phyloP scores from a whole-genome alignment of 2,329 filamentous ascomycete species.

The Phialocephala sp. region DNA sequence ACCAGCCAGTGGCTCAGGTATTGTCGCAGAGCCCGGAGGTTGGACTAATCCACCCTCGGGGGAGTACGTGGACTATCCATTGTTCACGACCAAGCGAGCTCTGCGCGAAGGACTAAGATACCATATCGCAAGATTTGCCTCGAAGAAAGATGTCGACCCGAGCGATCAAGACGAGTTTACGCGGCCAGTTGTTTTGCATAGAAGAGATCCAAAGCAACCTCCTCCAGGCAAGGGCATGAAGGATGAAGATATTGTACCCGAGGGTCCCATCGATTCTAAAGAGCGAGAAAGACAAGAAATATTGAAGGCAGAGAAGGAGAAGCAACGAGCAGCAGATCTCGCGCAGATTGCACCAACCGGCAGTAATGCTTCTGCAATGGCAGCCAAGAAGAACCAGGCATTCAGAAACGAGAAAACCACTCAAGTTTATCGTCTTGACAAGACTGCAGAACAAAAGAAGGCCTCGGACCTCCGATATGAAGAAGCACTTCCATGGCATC shows the following conservation, averaged over 20 bases:
- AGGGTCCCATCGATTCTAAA: slow-evolving; percentile 55
- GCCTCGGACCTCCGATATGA: slow-evolving; percentile 81
- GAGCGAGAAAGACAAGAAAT: slow-evolving; percentile 72
- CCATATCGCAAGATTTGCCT: slow-evolving; percentile 80
- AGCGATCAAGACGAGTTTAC: slow-evolving; percentile 79
- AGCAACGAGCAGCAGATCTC: slow-evolving; percentile 83
- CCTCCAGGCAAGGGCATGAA: slow-evolving; percentile 68
- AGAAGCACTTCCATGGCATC: slow-evolving; percentile 93
- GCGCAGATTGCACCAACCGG: slow-evolving; percentile 90
- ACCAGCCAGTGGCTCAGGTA: slow-evolving; percentile 44
- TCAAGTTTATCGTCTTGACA: slow-evolving; percentile 82
- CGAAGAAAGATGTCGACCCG: slow-evolving; percentile 70
- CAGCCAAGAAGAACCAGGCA: slow-evolving; percentile 54
- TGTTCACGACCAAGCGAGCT: slow-evolving; percentile 83
- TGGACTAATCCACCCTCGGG: slow-evolving; percentile 61
- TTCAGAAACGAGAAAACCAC: slow-evolving; percentile 85
- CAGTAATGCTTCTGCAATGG: slow-evolving; percentile 53
- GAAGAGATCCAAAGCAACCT: slow-evolving; percentile 80
- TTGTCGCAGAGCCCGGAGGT: slow-evolving; percentile 56
- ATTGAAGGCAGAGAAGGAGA: slow-evolving; percentile 77
- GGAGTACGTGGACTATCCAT: slow-evolving; percentile 61
- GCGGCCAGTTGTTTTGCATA: slow-evolving; percentile 85
- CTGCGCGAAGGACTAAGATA: slow-evolving; percentile 80
- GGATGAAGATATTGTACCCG: slow-evolving; percentile 55
- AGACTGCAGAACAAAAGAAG: slow-evolving; percentile 72